Evolutionary conservation across 768 basidiomycete genomes (phyloP).

Genomic region (Lactarius indigo): DNA sequence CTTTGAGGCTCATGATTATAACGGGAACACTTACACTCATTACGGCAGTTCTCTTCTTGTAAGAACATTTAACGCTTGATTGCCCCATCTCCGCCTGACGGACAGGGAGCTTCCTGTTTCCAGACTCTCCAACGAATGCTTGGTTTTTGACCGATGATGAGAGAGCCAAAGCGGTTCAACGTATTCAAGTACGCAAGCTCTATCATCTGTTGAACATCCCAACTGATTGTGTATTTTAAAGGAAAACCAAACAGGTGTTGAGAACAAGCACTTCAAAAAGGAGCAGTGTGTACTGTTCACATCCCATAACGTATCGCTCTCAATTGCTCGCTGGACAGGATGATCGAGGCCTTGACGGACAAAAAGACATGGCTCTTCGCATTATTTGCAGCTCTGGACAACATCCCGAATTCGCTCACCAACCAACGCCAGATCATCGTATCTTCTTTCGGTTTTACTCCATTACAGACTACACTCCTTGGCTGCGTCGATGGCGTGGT

Average conservation of each 20-base stretch:
- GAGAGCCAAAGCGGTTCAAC: slow-evolving; percentile 55
- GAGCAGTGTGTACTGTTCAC: slow-evolving; percentile 55
- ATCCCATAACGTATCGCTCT: not conserved
- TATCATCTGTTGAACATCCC: not conserved
- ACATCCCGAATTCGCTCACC: slow-evolving; percentile 63
- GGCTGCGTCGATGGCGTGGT: slow-evolving; percentile 62
- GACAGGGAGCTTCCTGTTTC: slow-evolving; percentile 59
- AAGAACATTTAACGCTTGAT: slow-evolving; percentile 16
- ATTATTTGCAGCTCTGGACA: slow-evolving; percentile 56
- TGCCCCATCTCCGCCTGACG: not conserved
- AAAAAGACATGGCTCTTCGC: slow-evolving; percentile 79
- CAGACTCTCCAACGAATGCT: slow-evolving; percentile 69
- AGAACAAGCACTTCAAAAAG: slow-evolving; percentile 77
- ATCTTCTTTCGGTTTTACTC: slow-evolving; percentile 59
- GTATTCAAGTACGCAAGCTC: slow-evolving; percentile 52
- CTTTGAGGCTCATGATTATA: slow-evolving; percentile 62
- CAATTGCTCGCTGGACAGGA: slow-evolving; percentile 36
- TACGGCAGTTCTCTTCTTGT: slow-evolving; percentile 55
- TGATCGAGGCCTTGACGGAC: slow-evolving; percentile 64
- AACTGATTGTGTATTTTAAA: slow-evolving; percentile 26
- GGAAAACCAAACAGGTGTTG: slow-evolving; percentile 77
- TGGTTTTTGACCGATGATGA: slow-evolving; percentile 72
- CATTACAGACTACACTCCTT: slow-evolving; percentile 64
- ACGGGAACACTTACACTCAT: slow-evolving; percentile 58
- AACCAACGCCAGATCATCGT: slow-evolving; percentile 67